phyloP scores from a whole-genome alignment of 495 filamentous ascomycete genomes.

The Penicillium verhagenii region DNA sequence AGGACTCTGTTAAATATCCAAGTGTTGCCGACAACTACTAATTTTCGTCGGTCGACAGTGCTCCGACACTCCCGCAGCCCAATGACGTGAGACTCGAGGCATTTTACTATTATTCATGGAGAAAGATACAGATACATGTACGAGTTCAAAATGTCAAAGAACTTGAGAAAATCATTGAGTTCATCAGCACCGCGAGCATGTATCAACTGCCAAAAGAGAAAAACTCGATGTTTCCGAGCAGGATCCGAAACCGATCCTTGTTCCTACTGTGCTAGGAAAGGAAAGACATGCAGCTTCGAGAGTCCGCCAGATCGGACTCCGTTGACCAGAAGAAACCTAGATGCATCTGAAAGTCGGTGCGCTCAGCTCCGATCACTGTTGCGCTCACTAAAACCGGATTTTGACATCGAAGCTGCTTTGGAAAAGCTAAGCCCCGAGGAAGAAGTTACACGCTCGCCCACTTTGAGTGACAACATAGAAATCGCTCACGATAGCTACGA shows the following conservation, averaged over 20 bases:
- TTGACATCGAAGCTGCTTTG: constrained; percentile 18
- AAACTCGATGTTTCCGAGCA: constrained; percentile 1
- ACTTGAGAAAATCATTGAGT: background rate
- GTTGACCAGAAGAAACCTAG: constrained; percentile 27
- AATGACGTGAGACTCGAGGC: background rate
- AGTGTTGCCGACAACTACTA: too few species aligned
- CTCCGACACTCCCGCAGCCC: constrained; percentile 2
- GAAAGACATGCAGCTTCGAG: constrained; percentile 19
- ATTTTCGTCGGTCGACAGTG: constrained; percentile 6
- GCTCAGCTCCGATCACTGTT: constrained; percentile 8
- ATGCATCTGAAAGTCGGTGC: constrained; percentile 19
- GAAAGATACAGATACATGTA: constrained; percentile 3
- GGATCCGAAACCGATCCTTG: constrained; percentile 19
- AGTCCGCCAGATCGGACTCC: constrained; percentile 19
- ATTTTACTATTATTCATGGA: background rate
- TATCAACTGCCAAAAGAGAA: constrained; percentile 11
- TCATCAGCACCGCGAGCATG: background rate
- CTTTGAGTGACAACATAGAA: background rate
- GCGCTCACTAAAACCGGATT: constrained; percentile 12
- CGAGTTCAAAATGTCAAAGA: background rate
- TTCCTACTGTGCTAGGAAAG: constrained; percentile 19
- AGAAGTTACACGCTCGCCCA: background rate
- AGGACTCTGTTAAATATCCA: too few species aligned
- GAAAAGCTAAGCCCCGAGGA: background rate
- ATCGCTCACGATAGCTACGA: constrained; percentile 12